phyloP scores from a whole-genome alignment of 2,329 filamentous ascomycete genomes.

The Daldinia eschscholtzii region DNA sequence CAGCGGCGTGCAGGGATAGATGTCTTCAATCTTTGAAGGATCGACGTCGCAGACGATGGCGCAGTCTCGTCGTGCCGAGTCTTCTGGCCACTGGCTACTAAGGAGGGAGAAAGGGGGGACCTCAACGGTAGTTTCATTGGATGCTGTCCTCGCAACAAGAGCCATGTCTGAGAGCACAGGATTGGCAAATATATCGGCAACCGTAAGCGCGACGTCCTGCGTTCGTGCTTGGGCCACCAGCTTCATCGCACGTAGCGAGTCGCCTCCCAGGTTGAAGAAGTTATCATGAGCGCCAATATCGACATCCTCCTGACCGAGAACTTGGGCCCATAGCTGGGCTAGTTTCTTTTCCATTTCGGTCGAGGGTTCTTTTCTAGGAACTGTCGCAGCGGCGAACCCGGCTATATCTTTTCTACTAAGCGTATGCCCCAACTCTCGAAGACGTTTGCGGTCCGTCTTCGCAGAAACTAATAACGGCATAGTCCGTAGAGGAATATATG shows the following conservation, averaged over 20 bases:
- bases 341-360: constrained; percentile 57
- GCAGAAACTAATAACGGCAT: constrained; percentile 64
- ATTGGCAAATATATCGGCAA: constrained; percentile 61
- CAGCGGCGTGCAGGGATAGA: constrained; percentile 67
- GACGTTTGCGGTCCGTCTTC: constrained; percentile 63
- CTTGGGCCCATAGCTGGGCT: constrained; percentile 55
- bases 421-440: constrained; percentile 60
- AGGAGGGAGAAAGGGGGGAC: constrained; percentile 58
- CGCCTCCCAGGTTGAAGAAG: constrained; percentile 55
- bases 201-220: constrained; percentile 57
- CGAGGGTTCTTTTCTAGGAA: constrained; percentile 54
- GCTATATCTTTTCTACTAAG: constrained; percentile 59
- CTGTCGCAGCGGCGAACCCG: constrained; percentile 50
- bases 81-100: constrained; percentile 51
- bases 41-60: constrained; percentile 58
- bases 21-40: constrained; percentile 58
- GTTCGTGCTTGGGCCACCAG: constrained; percentile 60
- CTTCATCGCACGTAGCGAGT: constrained; percentile 66
- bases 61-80: constrained; percentile 55
- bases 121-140: constrained; percentile 45
- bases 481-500: constrained; percentile 59
- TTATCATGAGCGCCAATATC: constrained; percentile 51
- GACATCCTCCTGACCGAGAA: constrained; percentile 55
- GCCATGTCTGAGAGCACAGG: constrained; percentile 62
- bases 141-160: constrained; percentile 49